Evolutionary conservation across 1,284 basidiomycete species (phyloP).

Genomic region (Ceratobasidium sp.): DNA sequence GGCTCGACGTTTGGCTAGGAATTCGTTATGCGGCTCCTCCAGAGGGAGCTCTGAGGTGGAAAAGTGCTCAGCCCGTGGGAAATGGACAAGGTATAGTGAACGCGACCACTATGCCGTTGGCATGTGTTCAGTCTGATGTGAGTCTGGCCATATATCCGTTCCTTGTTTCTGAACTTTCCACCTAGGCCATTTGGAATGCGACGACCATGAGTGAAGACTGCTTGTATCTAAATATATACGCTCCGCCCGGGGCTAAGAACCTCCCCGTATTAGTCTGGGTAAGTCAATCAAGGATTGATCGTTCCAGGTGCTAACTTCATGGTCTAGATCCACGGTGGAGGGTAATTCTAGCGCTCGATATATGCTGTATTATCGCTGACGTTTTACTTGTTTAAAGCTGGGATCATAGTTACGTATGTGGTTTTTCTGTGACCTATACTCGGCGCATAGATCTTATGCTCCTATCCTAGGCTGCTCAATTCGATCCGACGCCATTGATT

Average conservation of each 20-base stretch:
- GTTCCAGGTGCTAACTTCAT: no score
- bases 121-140: slow-evolving; percentile 17
- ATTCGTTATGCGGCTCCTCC: slow-evolving; percentile 34
- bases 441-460: neutral
- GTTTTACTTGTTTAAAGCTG: neutral
- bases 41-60: slow-evolving; percentile 21
- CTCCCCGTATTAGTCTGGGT: slow-evolving; percentile 41
- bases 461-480: slow-evolving; percentile 14
- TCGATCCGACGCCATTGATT: slow-evolving; percentile 33
- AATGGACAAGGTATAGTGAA: slow-evolving; percentile 12
- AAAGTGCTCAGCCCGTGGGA: slow-evolving; percentile 5
- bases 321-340: slow-evolving; percentile 13
- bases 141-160: neutral
- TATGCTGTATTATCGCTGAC: no score
- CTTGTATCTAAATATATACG: slow-evolving; percentile 32
- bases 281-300: neutral
- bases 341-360: neutral
- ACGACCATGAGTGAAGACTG: slow-evolving; percentile 26
- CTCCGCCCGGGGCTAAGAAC: slow-evolving; percentile 16
- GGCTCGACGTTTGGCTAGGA: slow-evolving; percentile 30
- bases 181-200: slow-evolving; percentile 21
- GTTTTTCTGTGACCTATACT: no score
- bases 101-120: slow-evolving; percentile 3
- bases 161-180: neutral
- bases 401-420: slow-evolving; percentile 23